A percentile compares a stretch with the other conserved stretches of the same genome.
Evolutionary conservation across 352 stramenopile genomes (phyloP).

Genomic region (Blastocystis hominis): DNA sequence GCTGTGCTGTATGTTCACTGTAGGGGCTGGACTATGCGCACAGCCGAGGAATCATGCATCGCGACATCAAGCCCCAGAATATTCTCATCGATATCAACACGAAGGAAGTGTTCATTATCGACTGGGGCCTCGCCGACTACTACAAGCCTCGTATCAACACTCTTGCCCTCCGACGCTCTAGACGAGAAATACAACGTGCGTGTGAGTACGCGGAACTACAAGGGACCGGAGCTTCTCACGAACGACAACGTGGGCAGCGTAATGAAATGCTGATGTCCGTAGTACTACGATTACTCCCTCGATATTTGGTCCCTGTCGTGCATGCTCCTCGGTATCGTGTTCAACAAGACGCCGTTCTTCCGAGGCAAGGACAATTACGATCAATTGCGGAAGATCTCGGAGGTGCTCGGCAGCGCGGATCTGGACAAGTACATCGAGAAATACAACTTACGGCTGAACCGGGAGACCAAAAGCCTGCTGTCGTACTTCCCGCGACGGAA

Average conservation of each 20-base stretch:
- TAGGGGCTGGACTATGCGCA: slow-evolving; percentile 92
- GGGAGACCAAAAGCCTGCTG: slow-evolving; percentile 92
- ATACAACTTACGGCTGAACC: slow-evolving; percentile 94
- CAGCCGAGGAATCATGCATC: slow-evolving; percentile 97
- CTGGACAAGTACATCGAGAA: slow-evolving; percentile 94
- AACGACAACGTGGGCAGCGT: not conserved
- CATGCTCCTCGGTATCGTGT: slow-evolving; percentile 87
- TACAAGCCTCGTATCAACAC: slow-evolving; percentile 76
- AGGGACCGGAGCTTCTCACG: slow-evolving; percentile 86
- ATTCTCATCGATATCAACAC: slow-evolving; percentile 97
- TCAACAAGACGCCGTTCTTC: slow-evolving; percentile 97
- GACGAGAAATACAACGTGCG: slow-evolving; percentile 76
- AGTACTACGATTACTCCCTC: slow-evolving; percentile 98
- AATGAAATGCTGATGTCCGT: slow-evolving; percentile 77
- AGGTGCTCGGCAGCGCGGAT: slow-evolving; percentile 90
- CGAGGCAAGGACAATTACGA: slow-evolving; percentile 97
- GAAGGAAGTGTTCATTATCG: slow-evolving; percentile 88
- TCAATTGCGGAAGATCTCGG: slow-evolving; percentile 95
- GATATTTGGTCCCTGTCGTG: slow-evolving; percentile 97
- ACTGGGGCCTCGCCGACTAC: slow-evolving; percentile 97
- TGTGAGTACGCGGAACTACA: slow-evolving; percentile 95
- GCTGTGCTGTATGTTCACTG: too few relatives aligned
- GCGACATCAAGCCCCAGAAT: slow-evolving; percentile 98
- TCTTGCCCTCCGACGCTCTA: not conserved
- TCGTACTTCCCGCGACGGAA: slow-evolving; percentile 89